phyloP scores from a whole-genome alignment of 371 early-diverging fungal species.

The Saksenaea vasiformis region DNA sequence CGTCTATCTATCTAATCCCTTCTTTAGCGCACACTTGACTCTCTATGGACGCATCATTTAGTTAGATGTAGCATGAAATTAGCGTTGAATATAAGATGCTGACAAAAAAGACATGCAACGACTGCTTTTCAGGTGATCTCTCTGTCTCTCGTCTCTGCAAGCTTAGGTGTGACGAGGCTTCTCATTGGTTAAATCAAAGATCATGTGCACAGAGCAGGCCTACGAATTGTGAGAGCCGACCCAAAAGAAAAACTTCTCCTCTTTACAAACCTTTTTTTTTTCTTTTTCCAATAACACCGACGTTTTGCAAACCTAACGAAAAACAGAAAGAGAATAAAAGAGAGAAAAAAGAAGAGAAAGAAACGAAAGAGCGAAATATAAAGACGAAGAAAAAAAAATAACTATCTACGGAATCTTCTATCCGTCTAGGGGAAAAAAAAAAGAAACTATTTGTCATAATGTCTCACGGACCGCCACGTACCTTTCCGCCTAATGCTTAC shows the following conservation, averaged over 20 bases:
- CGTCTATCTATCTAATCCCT: too few species aligned
- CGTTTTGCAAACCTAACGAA: not conserved
- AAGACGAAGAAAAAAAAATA: not conserved
- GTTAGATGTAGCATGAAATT: too few species aligned
- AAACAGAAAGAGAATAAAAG: not conserved
- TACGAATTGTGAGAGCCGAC: too few species aligned
- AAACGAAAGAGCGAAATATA: not conserved
- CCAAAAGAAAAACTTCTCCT: not conserved
- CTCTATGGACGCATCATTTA: too few species aligned
- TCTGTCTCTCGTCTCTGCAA: too few species aligned
- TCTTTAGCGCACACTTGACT: too few species aligned
- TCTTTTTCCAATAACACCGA: not conserved
- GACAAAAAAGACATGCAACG: too few species aligned
- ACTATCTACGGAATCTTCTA: constrained; percentile 3
- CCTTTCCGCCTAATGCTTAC: not conserved
- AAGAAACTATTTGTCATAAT: not conserved
- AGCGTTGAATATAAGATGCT: too few species aligned
- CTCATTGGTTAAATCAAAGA: not conserved
- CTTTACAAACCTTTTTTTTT: constrained; percentile 1
- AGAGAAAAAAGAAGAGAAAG: not conserved
- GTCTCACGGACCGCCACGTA: constrained; percentile 6
- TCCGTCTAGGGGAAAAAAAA: not conserved
- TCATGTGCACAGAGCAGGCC: constrained; percentile 4
- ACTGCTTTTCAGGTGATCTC: too few species aligned
- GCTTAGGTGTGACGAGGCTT: not conserved